Conservation (phyloP, 2,329 filamentous ascomycete species). For the Aspergillus tanneri region DNA sequence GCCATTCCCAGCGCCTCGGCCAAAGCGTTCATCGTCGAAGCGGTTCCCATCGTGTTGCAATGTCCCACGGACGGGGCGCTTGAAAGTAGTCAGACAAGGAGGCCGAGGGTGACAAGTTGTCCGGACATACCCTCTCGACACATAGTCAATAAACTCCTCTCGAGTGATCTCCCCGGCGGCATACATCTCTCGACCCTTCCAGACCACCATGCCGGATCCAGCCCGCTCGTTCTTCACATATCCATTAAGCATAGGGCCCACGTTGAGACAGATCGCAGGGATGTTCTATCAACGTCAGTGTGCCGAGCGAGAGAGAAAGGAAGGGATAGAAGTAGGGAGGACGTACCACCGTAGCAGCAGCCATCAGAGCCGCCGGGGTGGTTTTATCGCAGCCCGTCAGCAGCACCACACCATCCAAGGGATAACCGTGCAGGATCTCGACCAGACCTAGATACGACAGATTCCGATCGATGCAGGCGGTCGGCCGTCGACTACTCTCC, state of each 20-base stretch:
- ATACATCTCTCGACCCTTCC: conserved; percentile 51
- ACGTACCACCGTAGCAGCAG: conserved; percentile 50
- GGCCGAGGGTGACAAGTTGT: no score
- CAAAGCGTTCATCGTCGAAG: conserved; percentile 54
- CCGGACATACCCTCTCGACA: conserved; percentile 39
- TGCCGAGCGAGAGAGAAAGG: background rate
- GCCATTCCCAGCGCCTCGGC: conserved; percentile 56
- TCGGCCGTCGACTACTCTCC: conserved; percentile 49
- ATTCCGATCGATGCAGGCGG: conserved; percentile 52
- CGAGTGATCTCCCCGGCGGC: conserved; percentile 49
- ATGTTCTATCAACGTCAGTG: conserved; percentile 40
- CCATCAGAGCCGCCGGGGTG: conserved; percentile 53
- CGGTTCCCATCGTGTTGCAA: conserved; percentile 57
- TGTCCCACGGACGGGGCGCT: conserved; percentile 50
- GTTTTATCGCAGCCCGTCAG: conserved; percentile 56
- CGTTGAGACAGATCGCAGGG: conserved; percentile 53
- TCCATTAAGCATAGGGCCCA: conserved; percentile 55
- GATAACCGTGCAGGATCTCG: conserved; percentile 51
- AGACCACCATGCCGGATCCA: conserved; percentile 50
- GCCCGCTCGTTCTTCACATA: conserved; percentile 44
- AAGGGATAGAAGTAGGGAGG: background rate
- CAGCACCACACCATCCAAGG: conserved; percentile 52
- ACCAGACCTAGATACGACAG: conserved; percentile 51
- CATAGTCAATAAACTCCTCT: conserved; percentile 48
- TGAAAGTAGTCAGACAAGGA: conserved; percentile 4